Percentiles rank a stretch among this genome's conserved stretches.
Evolutionary conservation across 2,329 filamentous ascomycete genomes (phyloP).

Genomic region (Calonectria crousiana): DNA sequence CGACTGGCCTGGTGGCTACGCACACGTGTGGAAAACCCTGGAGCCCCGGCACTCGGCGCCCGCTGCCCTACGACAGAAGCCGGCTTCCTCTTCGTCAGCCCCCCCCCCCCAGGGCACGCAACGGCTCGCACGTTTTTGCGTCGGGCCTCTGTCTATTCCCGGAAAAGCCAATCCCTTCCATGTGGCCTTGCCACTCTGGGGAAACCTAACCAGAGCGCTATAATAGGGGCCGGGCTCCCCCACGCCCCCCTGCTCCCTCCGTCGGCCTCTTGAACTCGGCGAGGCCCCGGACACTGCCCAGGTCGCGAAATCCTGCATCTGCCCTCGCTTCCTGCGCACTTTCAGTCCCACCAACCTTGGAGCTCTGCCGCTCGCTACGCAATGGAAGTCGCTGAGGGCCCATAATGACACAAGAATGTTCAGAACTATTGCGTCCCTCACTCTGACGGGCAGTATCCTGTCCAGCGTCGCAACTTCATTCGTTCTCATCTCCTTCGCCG

Average conservation of each 20-base stretch:
- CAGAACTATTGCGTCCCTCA: constrained; percentile 36
- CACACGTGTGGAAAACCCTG: neutral
- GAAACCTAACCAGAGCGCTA: neutral
- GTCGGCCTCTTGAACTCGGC: neutral
- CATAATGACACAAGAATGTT: constrained; percentile 4
- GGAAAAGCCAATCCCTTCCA: neutral
- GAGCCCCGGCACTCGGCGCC: neutral
- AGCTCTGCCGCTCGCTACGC: neutral
- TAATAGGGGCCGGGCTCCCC: neutral
- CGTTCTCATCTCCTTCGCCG: constrained; percentile 35
- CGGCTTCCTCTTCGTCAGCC: neutral
- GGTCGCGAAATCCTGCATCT: neutral
- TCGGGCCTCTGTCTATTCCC: neutral
- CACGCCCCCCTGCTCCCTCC: neutral
- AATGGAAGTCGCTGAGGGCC: neutral
- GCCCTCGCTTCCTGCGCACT: neutral
- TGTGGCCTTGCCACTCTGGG: neutral
- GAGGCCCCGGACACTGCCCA: neutral
- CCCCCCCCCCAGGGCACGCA: neutral
- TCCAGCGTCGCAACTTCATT: constrained; percentile 33
- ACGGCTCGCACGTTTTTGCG: neutral
- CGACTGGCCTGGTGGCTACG: neutral
- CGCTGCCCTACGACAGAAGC: neutral
- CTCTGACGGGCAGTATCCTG: constrained; percentile 37
- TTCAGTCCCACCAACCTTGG: neutral